Percentiles rank a stretch among this genome's conserved stretches.
phyloP scores from a whole-genome alignment of 495 filamentous ascomycete genomes.

The Xylaria grammica region DNA sequence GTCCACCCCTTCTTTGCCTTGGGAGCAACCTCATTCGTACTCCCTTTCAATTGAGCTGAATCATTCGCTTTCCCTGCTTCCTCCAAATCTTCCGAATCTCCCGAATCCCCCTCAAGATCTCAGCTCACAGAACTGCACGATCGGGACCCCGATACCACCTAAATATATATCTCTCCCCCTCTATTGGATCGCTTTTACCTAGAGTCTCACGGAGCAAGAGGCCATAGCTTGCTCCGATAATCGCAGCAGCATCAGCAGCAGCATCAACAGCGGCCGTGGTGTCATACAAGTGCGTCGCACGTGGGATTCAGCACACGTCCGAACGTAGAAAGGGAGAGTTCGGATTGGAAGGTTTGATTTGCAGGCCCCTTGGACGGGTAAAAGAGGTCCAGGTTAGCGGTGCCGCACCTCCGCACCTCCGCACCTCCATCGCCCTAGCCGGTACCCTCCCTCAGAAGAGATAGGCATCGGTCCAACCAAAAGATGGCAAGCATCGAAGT shows the following conservation, averaged over 20 bases:
- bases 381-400: constrained; percentile 5
- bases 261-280: neutral
- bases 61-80: neutral
- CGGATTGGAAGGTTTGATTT: constrained; percentile 11
- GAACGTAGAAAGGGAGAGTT: constrained; percentile 9
- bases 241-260: constrained; percentile 9
- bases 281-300: constrained; percentile 1
- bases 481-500: constrained; percentile 31
- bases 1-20: constrained; percentile 22
- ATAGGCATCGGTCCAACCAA: neutral
- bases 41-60: constrained; percentile 7
- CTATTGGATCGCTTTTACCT: constrained; percentile 11
- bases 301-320: constrained; percentile 4
- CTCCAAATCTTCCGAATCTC: neutral
- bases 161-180: constrained; percentile 5
- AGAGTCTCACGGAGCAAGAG: constrained; percentile 3
- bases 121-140: neutral
- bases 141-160: constrained; percentile 5
- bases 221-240: constrained; percentile 13
- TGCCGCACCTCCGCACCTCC: neutral
- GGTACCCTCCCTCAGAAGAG: too few species aligned
- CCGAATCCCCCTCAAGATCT: neutral
- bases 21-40: constrained; percentile 21
- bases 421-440: neutral
- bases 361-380: neutral